Conservation (phyloP, 2,329 filamentous ascomycete genomes). For the Paecilomyces sp. region DNA sequence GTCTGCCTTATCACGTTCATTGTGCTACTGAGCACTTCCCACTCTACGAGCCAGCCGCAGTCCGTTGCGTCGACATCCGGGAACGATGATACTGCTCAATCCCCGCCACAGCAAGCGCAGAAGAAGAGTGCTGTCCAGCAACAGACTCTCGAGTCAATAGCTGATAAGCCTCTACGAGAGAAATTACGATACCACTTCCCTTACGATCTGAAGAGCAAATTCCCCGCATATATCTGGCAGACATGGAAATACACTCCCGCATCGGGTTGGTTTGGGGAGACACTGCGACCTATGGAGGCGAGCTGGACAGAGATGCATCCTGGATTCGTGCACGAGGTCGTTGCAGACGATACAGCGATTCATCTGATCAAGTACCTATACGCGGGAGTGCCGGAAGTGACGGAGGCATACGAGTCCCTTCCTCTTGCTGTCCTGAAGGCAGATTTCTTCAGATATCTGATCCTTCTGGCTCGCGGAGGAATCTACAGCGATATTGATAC, state of each 20-base stretch:
- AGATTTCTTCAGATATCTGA: slow-evolving; percentile 70
- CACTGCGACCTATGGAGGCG: slow-evolving; percentile 75
- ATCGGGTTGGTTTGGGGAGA: slow-evolving; percentile 64
- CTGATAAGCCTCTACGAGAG: slow-evolving; percentile 65
- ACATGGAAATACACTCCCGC: slow-evolving; percentile 89
- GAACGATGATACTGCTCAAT: not conserved
- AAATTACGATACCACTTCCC: slow-evolving; percentile 88
- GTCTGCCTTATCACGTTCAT: slow-evolving; percentile 62
- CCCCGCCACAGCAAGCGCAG: slow-evolving; percentile 20
- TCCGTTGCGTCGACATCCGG: slow-evolving; percentile 13
- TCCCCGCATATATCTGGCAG: slow-evolving; percentile 98
- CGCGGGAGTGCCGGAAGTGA: slow-evolving; percentile 68
- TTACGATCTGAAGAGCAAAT: slow-evolving; percentile 81
- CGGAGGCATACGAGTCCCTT: slow-evolving; percentile 67
- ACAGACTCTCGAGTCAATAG: slow-evolving; percentile 62
- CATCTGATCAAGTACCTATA: slow-evolving; percentile 82
- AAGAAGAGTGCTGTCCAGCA: slow-evolving; percentile 42
- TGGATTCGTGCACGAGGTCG: slow-evolving; percentile 90
- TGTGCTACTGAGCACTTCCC: slow-evolving; percentile 60
- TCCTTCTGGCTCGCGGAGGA: slow-evolving; percentile 68
- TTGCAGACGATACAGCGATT: slow-evolving; percentile 80
- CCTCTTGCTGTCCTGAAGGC: slow-evolving; percentile 70
- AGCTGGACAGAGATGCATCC: slow-evolving; percentile 86
- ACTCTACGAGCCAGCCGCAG: slow-evolving; percentile 43
- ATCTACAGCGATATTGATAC: slow-evolving; percentile 95